Conservation (phyloP, 176 grass and related monocot genomes). For the Juncus inflexus region DNA sequence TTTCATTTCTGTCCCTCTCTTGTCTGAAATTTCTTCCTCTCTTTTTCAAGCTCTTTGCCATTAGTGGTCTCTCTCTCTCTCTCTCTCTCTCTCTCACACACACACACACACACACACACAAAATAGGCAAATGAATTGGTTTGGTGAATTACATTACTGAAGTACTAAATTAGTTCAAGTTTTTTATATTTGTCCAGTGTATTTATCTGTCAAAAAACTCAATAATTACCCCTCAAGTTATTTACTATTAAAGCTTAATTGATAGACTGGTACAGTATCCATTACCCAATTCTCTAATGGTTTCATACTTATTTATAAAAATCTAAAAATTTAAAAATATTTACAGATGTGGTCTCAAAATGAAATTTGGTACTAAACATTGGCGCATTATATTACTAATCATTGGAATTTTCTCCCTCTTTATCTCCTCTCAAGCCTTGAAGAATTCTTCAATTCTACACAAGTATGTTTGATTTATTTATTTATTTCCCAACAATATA, state of each 20-base stretch:
- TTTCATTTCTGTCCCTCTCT: no score
- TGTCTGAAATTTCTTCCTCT: no score
- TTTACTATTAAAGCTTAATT: no score
- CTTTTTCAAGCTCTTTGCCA: neutral
- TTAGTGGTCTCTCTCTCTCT: conserved; percentile 6
- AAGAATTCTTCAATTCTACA: neutral
- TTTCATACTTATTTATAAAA: no score
- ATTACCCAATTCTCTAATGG: no score
- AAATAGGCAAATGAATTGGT: no score
- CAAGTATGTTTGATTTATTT: conserved; percentile 11
- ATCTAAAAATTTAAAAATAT: neutral
- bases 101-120: neutral
- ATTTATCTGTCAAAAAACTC: no score
- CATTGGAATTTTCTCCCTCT: conserved; percentile 6
- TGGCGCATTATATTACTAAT: conserved; percentile 1
- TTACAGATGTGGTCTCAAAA: neutral
- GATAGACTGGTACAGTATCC: no score
- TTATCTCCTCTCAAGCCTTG: conserved; percentile 2
- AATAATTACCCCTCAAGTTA: no score
- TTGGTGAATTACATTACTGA: no score
- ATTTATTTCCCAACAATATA: neutral
- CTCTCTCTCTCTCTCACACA: neutral
- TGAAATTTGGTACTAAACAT: conserved; percentile 1
- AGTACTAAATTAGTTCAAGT: no score
- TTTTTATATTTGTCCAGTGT: no score